Base-by-base conservation (phyloP, 2,329 filamentous ascomycete species). In the Aspergillus sp. region DNA sequence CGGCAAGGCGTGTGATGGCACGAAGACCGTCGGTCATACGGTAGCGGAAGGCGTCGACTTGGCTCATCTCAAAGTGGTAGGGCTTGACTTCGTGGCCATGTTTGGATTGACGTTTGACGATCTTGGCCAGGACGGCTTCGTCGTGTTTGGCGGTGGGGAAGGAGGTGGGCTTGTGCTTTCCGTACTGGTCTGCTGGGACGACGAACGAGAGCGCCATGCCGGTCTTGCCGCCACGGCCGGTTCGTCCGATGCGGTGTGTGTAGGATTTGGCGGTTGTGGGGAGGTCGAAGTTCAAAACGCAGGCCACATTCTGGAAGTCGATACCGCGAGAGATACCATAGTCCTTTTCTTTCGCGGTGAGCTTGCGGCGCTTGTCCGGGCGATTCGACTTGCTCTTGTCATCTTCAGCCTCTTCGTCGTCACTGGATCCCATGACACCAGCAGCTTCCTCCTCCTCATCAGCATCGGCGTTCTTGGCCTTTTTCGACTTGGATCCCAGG, bases 161-260 rank as follows among this genome's bases (percentile, higher is more conserved):
- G 52, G 86, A 88, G 0, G 94, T 98, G 1, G 93, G 89, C 71
- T 92, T 91, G 80, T 98, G 94, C 76, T 96, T 96, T 67, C 90
- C 87, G 77, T 90, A 96, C 49, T 89, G 84, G 0, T 91, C 88
- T 54, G 87, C 84, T 8, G 95, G 94, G 3, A 99, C 85, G 54
- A 96, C 90, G 75, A 99, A 97, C 8, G 92, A 96, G n/a, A 99
- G 84, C 0, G 95, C 92, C 85, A 96, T 98, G 61, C 95, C 95
- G 1, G 90, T 88, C 73, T 96, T 91, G 10, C 93, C 94, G 2
- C 93, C 95, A 62, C 95, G 87, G 1, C 92, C 95, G 5, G 95
- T 99, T 32, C 95, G 88, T 32, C 95, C 95, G 70, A 99, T 96
- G 57, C 95, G 89, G 78, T 99, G 95, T n/a, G 91, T 96, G 77